phyloP scores from a whole-genome alignment of 441 rosid species.

The Pelargonium fulgidum region DNA sequence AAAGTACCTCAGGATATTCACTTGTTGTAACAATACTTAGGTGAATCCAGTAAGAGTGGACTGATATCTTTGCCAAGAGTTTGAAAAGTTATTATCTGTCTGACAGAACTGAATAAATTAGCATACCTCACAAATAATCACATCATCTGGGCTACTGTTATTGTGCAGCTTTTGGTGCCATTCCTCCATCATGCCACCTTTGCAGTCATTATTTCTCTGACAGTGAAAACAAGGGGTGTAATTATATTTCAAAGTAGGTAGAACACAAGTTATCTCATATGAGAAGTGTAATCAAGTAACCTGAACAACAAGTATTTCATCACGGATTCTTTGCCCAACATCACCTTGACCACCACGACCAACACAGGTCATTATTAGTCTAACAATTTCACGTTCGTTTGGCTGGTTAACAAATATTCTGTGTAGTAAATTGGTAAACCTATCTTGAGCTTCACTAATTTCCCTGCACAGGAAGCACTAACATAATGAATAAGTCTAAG shows the following conservation, averaged over 20 bases:
- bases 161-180: conserved; percentile 82
- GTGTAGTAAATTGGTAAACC: conserved; percentile 49
- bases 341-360: conserved; percentile 72
- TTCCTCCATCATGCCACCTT: conserved; percentile 73
- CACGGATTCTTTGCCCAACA: conserved; percentile 69
- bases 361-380: conserved; percentile 50
- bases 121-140: conserved; percentile 64
- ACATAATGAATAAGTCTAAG: neutral
- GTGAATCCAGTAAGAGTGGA: neutral
- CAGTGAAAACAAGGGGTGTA: conserved; percentile 13
- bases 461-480: conserved; percentile 34
- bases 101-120: conserved; percentile 14
- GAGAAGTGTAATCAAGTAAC: conserved; percentile 23
- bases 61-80: neutral
- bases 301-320: conserved; percentile 63
- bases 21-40: neutral
- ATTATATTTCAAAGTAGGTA: conserved; percentile 9
- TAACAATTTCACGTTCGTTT: conserved; percentile 43
- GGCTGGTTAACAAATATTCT: conserved; percentile 45
- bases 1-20: neutral
- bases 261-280: conserved; percentile 15
- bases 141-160: conserved; percentile 64
- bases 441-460: conserved; percentile 68
- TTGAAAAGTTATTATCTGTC: conserved; percentile 2
- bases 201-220: conserved; percentile 64